Conservation (phyloP, 805 yeast species). For the Lipomyces yamanashiensis region DNA sequence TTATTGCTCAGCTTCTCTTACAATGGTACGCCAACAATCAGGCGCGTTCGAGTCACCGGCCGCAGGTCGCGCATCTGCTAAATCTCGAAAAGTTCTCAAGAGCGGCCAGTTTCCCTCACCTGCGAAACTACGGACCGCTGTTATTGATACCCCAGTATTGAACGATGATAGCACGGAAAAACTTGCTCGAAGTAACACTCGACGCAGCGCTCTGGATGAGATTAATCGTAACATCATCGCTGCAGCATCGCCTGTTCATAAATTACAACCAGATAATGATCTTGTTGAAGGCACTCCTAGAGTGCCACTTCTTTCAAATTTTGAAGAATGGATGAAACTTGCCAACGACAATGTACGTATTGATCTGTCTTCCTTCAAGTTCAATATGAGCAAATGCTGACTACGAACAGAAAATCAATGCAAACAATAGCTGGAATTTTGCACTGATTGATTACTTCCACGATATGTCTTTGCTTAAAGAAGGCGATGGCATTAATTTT, state of each 20-base stretch:
- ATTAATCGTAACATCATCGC: slow-evolving; percentile 24
- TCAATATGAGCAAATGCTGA: neutral
- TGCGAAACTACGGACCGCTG: neutral
- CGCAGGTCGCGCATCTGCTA: neutral
- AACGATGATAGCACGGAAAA: slow-evolving; percentile 34
- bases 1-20: neutral
- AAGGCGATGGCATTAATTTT: slow-evolving; percentile 80
- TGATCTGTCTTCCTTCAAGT: neutral
- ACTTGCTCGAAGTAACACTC: slow-evolving; percentile 1
- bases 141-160: slow-evolving; percentile 1
- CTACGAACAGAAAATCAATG: slow-evolving; percentile 62
- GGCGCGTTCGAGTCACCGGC: neutral
- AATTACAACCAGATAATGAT: neutral
- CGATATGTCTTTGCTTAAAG: slow-evolving; percentile 74
- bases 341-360: slow-evolving; percentile 67
- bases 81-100: slow-evolving; percentile 12
- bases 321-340: slow-evolving; percentile 80
- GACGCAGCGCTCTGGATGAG: slow-evolving; percentile 27
- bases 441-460: slow-evolving; percentile 91
- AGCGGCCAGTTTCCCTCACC: slow-evolving; percentile 13
- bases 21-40: slow-evolving; percentile 4
- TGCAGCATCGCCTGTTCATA: slow-evolving; percentile 12
- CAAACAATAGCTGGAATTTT: slow-evolving; percentile 86
- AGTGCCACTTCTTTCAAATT: slow-evolving; percentile 48
- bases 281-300: slow-evolving; percentile 20